Conservation (phyloP, 1,284 basidiomycete species). For the Ustilago sp. region DNA sequence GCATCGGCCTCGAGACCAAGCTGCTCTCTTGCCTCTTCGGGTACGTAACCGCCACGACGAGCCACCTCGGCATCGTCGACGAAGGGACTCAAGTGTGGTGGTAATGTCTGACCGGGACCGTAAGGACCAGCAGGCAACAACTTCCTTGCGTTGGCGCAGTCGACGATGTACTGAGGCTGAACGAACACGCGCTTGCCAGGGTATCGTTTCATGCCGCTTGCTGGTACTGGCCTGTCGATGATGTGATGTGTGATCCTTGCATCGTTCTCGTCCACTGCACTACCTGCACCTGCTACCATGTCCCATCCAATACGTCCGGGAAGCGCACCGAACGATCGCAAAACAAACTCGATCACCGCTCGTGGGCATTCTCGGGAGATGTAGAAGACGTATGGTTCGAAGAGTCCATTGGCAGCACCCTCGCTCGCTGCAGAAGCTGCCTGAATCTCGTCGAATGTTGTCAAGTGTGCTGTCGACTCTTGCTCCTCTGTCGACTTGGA, state of each 20-base stretch:
- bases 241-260: slow-evolving; percentile 92
- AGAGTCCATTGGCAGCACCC: slow-evolving; percentile 72
- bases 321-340: slow-evolving; percentile 83
- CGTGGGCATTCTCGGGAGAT: slow-evolving; percentile 93
- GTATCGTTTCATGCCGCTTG: slow-evolving; percentile 57
- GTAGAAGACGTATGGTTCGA: slow-evolving; percentile 90
- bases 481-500: slow-evolving; percentile 75
- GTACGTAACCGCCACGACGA: slow-evolving; percentile 71
- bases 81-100: slow-evolving; percentile 96
- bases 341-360: slow-evolving; percentile 92
- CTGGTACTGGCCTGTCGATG: slow-evolving; percentile 82
- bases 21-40: slow-evolving; percentile 68
- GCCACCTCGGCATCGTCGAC: slow-evolving; percentile 78
- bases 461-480: slow-evolving; percentile 73
- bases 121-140: slow-evolving; percentile 88
- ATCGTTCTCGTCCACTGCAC: slow-evolving; percentile 77
- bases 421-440: slow-evolving; percentile 49
- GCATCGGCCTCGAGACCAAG: slow-evolving; percentile 74
- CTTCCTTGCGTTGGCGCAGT: slow-evolving; percentile 89
- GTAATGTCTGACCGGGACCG: slow-evolving; percentile 85
- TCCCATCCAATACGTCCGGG: slow-evolving; percentile 85
- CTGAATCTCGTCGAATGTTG: slow-evolving; percentile 79
- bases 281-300: slow-evolving; percentile 83
- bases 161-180: slow-evolving; percentile 98
- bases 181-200: slow-evolving; percentile 81